Evolutionary conservation across 176 grass and related monocot genomes (phyloP).

Genomic region (Eragrostis nindensis): DNA sequence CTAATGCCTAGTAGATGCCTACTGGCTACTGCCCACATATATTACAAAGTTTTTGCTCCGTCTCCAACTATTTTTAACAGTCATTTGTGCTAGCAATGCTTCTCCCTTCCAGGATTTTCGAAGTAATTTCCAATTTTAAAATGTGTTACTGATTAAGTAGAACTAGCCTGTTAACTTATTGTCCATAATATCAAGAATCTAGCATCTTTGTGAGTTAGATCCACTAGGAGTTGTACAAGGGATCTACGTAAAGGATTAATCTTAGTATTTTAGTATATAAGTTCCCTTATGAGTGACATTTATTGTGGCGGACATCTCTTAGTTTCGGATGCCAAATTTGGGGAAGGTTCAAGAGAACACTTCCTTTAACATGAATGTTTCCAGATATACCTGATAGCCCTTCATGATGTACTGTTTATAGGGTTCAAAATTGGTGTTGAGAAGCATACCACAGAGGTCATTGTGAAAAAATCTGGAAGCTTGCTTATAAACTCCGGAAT

Average conservation of each 20-base stretch:
- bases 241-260: neutral
- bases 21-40: neutral
- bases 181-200: neutral
- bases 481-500: conserved; percentile 83
- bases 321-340: neutral
- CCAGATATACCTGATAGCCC: neutral
- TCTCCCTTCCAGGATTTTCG: neutral
- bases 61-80: neutral
- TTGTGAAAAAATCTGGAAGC: conserved; percentile 65
- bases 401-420: conserved; percentile 38
- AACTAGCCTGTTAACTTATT: neutral
- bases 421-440: conserved; percentile 88
- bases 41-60: neutral
- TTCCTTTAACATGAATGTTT: neutral
- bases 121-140: neutral
- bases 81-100: neutral
- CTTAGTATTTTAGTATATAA: neutral
- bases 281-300: neutral
- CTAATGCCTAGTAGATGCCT: neutral
- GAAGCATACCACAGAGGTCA: conserved; percentile 79
- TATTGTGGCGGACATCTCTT: no score
- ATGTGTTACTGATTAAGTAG: neutral
- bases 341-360: neutral
- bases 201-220: neutral
- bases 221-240: neutral